Base-by-base conservation (phyloP, 2,329 filamentous ascomycete genomes). In the Triangularia verruculosa region DNA sequence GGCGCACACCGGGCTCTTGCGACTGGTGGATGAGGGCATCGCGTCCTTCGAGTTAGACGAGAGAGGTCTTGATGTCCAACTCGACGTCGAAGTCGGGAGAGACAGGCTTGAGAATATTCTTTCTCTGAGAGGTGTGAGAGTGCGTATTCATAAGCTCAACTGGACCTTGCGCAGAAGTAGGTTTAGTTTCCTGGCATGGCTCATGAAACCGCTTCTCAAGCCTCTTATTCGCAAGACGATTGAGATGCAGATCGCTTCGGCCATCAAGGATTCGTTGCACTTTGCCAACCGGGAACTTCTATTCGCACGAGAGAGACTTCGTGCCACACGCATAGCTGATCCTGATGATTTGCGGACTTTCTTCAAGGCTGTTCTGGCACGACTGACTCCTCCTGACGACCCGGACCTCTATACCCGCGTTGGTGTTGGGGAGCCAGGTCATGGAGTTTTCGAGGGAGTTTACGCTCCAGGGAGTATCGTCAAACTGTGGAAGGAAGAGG, bases 401-500 rank as follows among this genome's bases (percentile, higher is more conserved):
- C 89, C 91, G 1, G 91, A 96, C 74, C 70, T 96, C 0, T 89
- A 95, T 67, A 82, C 88, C 1, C 80, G 90, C 2, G 79, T 96
- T 15, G 92, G 92, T 1, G 78, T 96, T 9, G 83, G 84, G 24
- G 73, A 79, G 68, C 80, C 81, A 6, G 81, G 81, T 2, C 62
- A 70, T 3, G 84, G 83, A 11, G 79, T 94, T 0, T 98, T 98
- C 79, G 87, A 87, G 69, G 91, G 90, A 3, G 85, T 92, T 1
- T 97, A 97, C 77, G 89, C 94, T 0, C 94, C 94, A 0, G 93
- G 92, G 0, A 97, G 93, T 75, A 79, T 97, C 25, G 90, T 95
- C 59, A 93, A 91, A 77, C 76, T 96, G n/a, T 97, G 92, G 92
- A 86, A 94, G 68, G 89, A 93, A 68, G 90, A 96, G 77, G 92